These are phyloP conservation scores for Schwanniomyces sp. DNA, from an alignment of 805 yeast species.

Conservation along the genomic window DNA sequence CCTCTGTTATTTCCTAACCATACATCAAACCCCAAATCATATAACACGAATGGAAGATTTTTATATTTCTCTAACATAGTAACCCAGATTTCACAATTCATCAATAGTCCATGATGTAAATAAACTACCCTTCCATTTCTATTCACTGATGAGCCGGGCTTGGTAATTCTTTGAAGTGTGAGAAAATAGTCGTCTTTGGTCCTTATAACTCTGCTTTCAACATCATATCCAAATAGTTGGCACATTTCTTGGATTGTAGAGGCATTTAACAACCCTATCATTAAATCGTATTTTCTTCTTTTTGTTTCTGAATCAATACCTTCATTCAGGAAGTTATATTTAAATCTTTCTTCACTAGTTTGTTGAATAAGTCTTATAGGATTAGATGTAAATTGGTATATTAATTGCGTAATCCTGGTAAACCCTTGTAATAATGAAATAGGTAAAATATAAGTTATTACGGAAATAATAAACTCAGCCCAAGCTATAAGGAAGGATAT, in stretches of 20 bases:
- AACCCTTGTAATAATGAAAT: constrained; percentile 33
- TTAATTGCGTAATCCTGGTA: constrained; percentile 25
- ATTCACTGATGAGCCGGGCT: constrained; percentile 19
- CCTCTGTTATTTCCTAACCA: constrained; percentile 69
- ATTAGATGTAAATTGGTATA: constrained; percentile 27
- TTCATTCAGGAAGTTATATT: constrained; percentile 24
- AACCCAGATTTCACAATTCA: constrained; percentile 81
- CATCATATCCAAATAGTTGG: constrained; percentile 60
- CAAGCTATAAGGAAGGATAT: constrained; percentile 48
- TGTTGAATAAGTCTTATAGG: constrained; percentile 21
- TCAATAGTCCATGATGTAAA: constrained; percentile 88
- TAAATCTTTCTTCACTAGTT: constrained; percentile 8
- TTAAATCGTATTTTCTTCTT: constrained; percentile 22
- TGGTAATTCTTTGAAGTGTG: constrained; percentile 67
- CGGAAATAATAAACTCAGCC: constrained; percentile 46
- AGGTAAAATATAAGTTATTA: constrained; percentile 49
- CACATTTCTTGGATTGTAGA: constrained; percentile 65
- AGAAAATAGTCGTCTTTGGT: constrained; percentile 78
- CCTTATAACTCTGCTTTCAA: constrained; percentile 74
- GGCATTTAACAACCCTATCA: constrained; percentile 45
- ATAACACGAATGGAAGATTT: constrained; percentile 70
- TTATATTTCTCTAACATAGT: constrained; percentile 39
- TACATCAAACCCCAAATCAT: constrained; percentile 86
- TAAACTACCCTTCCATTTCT: constrained; percentile 55
- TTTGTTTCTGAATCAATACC: constrained; percentile 13